Conservation (phyloP, 2,329 filamentous ascomycete genomes). For the Claviceps sp. region DNA sequence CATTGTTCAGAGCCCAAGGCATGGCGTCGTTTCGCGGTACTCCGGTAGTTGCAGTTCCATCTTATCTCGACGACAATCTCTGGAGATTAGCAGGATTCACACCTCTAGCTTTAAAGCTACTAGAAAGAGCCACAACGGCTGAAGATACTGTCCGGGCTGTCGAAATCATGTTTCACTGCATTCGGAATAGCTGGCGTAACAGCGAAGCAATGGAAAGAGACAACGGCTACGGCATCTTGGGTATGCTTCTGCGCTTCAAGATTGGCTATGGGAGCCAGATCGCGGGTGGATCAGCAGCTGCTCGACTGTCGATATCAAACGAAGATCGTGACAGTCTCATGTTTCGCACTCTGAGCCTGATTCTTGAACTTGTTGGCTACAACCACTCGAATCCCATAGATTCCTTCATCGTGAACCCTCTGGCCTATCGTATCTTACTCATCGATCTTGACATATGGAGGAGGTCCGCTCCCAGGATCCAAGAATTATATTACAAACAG, state of each 20-base stretch:
- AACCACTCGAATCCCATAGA: conserved; percentile 65
- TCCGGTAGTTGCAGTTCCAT: conserved; percentile 68
- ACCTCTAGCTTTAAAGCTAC: conserved; percentile 67
- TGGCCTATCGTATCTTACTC: conserved; percentile 83
- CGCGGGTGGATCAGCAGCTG: conserved; percentile 16
- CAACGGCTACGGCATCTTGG: conserved; percentile 82
- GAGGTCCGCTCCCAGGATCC: conserved; percentile 59
- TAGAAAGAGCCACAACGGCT: conserved; percentile 60
- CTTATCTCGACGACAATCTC: conserved; percentile 76
- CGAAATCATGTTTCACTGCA: conserved; percentile 72
- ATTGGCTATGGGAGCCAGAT: conserved; percentile 40
- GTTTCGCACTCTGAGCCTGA: conserved; percentile 57
- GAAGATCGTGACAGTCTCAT: conserved; percentile 42
- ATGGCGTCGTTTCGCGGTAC: conserved; percentile 71
- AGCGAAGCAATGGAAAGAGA: conserved; percentile 97
- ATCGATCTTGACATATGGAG: conserved; percentile 93
- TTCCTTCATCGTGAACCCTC: conserved; percentile 88
- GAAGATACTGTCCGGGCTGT: conserved; percentile 65
- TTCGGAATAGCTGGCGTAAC: conserved; percentile 88
- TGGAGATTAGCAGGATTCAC: conserved; percentile 92
- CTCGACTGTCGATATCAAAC: conserved; percentile 31
- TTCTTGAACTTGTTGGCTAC: conserved; percentile 82
- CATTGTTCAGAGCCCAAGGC: conserved; percentile 67
- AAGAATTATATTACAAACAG: conserved; percentile 85
- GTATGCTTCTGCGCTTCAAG: conserved; percentile 72